Evolutionary conservation across 192 early-diverging fungal genomes (phyloP).

Genomic region (Podila minutissima): DNA sequence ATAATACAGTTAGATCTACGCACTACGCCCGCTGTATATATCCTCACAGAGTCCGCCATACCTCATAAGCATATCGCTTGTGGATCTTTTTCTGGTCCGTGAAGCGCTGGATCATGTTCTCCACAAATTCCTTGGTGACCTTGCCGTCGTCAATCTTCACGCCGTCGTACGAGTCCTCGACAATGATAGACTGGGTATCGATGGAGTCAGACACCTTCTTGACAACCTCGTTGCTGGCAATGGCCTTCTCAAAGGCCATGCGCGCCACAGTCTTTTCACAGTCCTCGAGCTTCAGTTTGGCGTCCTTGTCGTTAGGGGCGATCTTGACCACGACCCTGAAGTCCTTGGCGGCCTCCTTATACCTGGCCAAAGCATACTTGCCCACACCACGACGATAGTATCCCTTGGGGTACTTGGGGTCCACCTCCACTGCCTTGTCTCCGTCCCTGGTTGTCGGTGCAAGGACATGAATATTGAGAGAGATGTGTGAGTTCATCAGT

Average conservation of each 20-base stretch:
- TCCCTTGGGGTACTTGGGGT: constrained; percentile 88
- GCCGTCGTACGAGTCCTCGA: constrained; percentile 86
- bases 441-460: constrained; percentile 72
- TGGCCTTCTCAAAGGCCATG: constrained; percentile 94
- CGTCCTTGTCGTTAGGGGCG: constrained; percentile 84
- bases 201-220: constrained; percentile 64
- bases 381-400: constrained; percentile 95
- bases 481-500: not conserved
- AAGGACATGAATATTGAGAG: not conserved
- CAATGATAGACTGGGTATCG: constrained; percentile 57
- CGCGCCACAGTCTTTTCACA: constrained; percentile 92
- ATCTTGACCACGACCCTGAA: constrained; percentile 75
- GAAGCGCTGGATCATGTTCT: constrained; percentile 80
- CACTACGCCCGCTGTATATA: not conserved
- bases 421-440: constrained; percentile 82
- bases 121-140: constrained; percentile 83
- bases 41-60: constrained; percentile 9
- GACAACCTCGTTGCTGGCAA: constrained; percentile 74
- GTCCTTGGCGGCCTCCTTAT: constrained; percentile 86
- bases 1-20: not conserved
- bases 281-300: constrained; percentile 79
- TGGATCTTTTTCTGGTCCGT: constrained; percentile 93
- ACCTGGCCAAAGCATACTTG: constrained; percentile 84
- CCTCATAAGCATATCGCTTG: constrained; percentile 85
- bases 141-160: constrained; percentile 78